phyloP scores from a whole-genome alignment of 2,329 filamentous ascomycete genomes.

The Dichotomopilus funicola region DNA sequence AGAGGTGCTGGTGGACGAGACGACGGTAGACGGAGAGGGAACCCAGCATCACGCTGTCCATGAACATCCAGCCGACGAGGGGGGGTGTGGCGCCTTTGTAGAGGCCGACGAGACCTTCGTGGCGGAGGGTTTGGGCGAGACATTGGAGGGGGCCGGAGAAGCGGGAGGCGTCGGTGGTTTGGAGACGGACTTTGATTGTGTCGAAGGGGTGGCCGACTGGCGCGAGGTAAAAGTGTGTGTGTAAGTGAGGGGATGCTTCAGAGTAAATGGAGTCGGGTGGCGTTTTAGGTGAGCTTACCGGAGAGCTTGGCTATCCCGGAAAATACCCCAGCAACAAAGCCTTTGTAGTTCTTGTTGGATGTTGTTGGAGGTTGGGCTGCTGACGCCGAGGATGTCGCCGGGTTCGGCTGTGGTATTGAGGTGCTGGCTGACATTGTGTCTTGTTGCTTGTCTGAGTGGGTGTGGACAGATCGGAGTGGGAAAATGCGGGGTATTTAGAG shows the following conservation, averaged over 20 bases:
- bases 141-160: constrained; percentile 87
- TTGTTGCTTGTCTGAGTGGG: not conserved
- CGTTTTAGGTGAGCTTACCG: constrained; percentile 46
- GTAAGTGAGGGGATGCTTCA: not conserved
- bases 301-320: constrained; percentile 86
- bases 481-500: not conserved
- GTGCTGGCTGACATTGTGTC: constrained; percentile 14
- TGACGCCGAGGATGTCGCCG: constrained; percentile 8
- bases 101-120: constrained; percentile 76
- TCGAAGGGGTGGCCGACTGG: constrained; percentile 78
- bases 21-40: constrained; percentile 86
- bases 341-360: constrained; percentile 65
- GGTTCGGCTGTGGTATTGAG: not conserved
- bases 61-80: constrained; percentile 95
- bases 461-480: not conserved
- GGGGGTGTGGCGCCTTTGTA: constrained; percentile 95
- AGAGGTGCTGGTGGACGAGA: constrained; percentile 73
- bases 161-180: constrained; percentile 70
- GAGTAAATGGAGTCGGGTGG: not conserved
- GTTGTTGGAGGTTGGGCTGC: constrained; percentile 4
- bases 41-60: constrained; percentile 88
- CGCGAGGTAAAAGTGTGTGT: not conserved
- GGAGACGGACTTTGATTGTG: constrained; percentile 91
- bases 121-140: constrained; percentile 71
- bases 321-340: constrained; percentile 96